Evolutionary conservation across 2,329 filamentous ascomycete genomes (phyloP).

Genomic region (Botryosphaeria agaves): DNA sequence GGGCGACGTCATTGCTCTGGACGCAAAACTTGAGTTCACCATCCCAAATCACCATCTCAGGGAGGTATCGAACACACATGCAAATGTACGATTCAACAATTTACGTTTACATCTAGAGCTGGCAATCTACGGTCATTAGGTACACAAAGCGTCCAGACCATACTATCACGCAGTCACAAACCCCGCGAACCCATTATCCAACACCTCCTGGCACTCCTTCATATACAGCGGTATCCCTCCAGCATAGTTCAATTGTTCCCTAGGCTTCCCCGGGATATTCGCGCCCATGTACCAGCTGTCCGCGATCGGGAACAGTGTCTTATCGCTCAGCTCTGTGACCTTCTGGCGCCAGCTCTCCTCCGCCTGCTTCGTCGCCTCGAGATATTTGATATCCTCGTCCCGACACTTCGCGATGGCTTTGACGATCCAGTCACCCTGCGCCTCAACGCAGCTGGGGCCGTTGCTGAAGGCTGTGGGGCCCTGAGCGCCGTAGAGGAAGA

Average conservation of each 20-base stretch:
- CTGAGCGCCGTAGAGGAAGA: slow-evolving; percentile 27
- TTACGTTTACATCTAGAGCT: neutral
- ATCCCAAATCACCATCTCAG: neutral
- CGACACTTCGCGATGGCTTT: slow-evolving; percentile 21
- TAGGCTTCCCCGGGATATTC: slow-evolving; percentile 27
- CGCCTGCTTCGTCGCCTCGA: slow-evolving; percentile 22
- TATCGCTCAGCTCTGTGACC: slow-evolving; percentile 22
- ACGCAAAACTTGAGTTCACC: neutral
- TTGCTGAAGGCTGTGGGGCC: slow-evolving; percentile 29
- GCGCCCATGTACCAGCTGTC: slow-evolving; percentile 27
- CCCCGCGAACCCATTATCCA: slow-evolving; percentile 12
- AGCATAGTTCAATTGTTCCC: slow-evolving; percentile 26
- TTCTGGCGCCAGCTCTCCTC: slow-evolving; percentile 23
- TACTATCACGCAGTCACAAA: neutral
- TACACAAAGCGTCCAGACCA: neutral
- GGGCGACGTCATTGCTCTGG: neutral
- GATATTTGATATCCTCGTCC: slow-evolving; percentile 18
- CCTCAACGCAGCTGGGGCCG: slow-evolving; percentile 25
- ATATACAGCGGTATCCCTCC: slow-evolving; percentile 24
- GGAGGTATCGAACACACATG: neutral
- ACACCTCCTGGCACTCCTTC: slow-evolving; percentile 18
- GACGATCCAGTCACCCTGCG: slow-evolving; percentile 27
- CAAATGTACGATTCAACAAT: neutral
- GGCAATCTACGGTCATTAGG: too few species aligned
- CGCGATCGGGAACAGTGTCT: slow-evolving; percentile 23